Conservation (phyloP, 441 rosid genomes). For the Omphalea diandra region DNA sequence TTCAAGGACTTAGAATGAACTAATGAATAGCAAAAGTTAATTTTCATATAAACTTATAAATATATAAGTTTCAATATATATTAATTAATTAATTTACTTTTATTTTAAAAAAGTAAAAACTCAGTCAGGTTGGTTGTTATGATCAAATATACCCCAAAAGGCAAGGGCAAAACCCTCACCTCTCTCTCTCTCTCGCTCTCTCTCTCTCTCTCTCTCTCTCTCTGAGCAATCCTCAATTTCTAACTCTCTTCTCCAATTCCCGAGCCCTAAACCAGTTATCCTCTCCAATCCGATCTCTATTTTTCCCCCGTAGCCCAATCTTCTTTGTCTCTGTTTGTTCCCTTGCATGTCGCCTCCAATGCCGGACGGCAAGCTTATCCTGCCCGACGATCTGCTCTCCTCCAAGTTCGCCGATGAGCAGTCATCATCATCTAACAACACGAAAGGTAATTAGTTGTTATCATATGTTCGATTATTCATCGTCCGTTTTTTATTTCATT, state of each 20-base stretch:
- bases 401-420: conserved; percentile 49
- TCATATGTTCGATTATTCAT: no score
- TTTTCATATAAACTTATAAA: no score
- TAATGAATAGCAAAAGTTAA: no score
- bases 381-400: conserved; percentile 66
- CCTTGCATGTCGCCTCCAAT: conserved; percentile 34
- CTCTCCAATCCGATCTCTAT: background rate
- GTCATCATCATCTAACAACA: conserved; percentile 26
- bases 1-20: no score
- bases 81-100: no score
- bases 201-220: background rate
- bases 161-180: background rate
- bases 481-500: no score
- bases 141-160: background rate
- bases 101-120: background rate
- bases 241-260: background rate
- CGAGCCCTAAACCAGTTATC: no score
- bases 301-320: background rate
- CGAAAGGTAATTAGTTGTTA: conserved; percentile 45
- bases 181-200: no score
- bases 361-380: conserved; percentile 68
- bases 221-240: background rate
- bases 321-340: background rate
- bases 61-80: no score
- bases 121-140: background rate